phyloP scores from a whole-genome alignment of 2,329 filamentous ascomycete genomes.

The Sporothrix globosa region DNA sequence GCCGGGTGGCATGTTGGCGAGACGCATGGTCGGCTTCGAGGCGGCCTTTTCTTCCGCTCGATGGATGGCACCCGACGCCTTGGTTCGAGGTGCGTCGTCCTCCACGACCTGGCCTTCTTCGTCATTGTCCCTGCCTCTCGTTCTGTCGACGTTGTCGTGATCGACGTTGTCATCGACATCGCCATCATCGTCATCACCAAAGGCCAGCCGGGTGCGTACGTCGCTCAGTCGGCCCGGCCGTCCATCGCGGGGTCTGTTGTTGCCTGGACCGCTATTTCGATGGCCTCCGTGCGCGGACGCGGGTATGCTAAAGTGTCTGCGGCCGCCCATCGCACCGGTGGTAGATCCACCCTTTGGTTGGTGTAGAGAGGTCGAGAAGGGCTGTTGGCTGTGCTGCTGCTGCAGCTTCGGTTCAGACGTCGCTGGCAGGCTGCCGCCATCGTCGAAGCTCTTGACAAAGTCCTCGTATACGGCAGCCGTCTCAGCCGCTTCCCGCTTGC shows the following conservation, averaged over 20 bases:
- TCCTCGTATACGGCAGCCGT: slow-evolving; percentile 85
- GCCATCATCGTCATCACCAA: slow-evolving; percentile 57
- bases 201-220: slow-evolving; percentile 45
- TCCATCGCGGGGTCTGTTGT: slow-evolving; percentile 2
- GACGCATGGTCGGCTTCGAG: slow-evolving; percentile 64
- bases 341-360: slow-evolving; percentile 39
- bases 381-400: slow-evolving; percentile 21
- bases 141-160: slow-evolving; percentile 47
- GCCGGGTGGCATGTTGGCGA: slow-evolving; percentile 63
- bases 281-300: slow-evolving; percentile 51
- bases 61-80: slow-evolving; percentile 46
- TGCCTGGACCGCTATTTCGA: slow-evolving; percentile 61
- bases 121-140: neutral
- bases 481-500: slow-evolving; percentile 79
- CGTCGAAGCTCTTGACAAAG: slow-evolving; percentile 79
- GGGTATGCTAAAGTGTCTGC: slow-evolving; percentile 67
- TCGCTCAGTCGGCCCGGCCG: slow-evolving; percentile 18
- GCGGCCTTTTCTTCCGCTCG: slow-evolving; percentile 61
- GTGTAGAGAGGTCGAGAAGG: slow-evolving; percentile 37
- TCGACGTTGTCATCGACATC: slow-evolving; percentile 64
- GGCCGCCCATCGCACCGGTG: slow-evolving; percentile 46
- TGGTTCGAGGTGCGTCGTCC: neutral
- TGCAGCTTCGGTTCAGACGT: slow-evolving; percentile 43
- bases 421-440: slow-evolving; percentile 58
- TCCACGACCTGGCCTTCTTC: slow-evolving; percentile 16